phyloP scores from a whole-genome alignment of 768 basidiomycete genomes.

The Rubroboletus satanas region DNA sequence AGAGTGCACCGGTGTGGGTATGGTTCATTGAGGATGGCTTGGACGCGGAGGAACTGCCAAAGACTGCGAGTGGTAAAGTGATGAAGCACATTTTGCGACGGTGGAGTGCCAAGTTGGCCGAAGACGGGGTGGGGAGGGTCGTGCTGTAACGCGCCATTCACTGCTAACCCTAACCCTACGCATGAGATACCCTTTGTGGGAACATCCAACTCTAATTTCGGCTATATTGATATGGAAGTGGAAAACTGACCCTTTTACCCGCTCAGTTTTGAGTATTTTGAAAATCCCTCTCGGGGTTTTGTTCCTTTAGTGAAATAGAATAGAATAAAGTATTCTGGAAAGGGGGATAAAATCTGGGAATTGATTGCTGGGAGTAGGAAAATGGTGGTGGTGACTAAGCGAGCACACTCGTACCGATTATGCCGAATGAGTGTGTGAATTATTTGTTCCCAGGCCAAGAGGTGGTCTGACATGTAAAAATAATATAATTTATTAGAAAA shows the following conservation, averaged over 20 bases:
- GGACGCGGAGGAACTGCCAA: slow-evolving; percentile 57
- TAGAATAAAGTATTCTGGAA: not conserved
- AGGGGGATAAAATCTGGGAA: no score
- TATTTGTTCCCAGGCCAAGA: not conserved
- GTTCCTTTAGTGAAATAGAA: no score
- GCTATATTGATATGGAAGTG: no score
- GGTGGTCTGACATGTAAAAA: slow-evolving; percentile 9
- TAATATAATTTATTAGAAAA: not conserved
- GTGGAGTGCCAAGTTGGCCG: slow-evolving; percentile 60
- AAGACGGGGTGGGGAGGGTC: slow-evolving; percentile 39
- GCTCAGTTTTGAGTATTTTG: no score
- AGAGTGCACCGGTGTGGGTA: slow-evolving; percentile 81
- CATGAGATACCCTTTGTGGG: no score
- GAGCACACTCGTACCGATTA: not conserved
- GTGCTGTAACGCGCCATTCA: no score
- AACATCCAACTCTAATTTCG: no score
- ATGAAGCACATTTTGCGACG: slow-evolving; percentile 73
- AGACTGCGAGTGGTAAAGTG: slow-evolving; percentile 85
- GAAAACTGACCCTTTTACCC: no score
- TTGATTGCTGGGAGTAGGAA: no score
- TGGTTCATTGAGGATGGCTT: slow-evolving; percentile 78
- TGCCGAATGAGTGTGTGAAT: slow-evolving; percentile 17
- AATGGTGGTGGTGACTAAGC: no score
- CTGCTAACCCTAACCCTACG: no score
- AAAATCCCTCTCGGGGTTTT: no score